Evolutionary conservation across 148 eudicot genomes (phyloP).

Genomic region (Simmondsia chinensis): DNA sequence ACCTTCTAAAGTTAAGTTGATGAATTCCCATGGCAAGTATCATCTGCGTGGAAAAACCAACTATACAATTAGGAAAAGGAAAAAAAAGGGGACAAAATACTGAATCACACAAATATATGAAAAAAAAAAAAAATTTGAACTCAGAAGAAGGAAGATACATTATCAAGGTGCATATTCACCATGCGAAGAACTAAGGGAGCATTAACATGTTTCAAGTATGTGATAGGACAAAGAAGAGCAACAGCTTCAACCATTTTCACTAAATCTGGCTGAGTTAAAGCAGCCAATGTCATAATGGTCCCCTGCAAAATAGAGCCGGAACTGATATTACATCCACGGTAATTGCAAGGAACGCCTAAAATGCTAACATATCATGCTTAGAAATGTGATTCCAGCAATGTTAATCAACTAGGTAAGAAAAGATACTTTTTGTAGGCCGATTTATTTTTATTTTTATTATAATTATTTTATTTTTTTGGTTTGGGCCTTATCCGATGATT

Average conservation of each 20-base stretch:
- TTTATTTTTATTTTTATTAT: no score
- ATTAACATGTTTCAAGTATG: constrained; percentile 76
- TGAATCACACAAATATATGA: not conserved
- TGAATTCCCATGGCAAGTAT: constrained; percentile 83
- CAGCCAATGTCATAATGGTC: constrained; percentile 91
- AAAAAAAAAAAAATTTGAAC: not conserved
- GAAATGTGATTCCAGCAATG: no score
- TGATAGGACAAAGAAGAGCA: constrained; percentile 89
- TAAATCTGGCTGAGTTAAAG: constrained; percentile 72
- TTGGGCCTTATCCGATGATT: no score
- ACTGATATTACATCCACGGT: no score
- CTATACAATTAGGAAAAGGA: not conserved
- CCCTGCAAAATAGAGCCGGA: constrained; percentile 61
- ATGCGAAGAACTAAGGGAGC: constrained; percentile 63
- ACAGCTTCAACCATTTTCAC: constrained; percentile 82
- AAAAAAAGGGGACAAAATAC: not conserved
- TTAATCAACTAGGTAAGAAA: no score
- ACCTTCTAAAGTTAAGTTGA: constrained; percentile 88
- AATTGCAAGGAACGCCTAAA: no score
- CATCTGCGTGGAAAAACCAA: constrained; percentile 32
- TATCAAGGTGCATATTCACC: constrained; percentile 71
- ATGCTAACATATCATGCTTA: no score
- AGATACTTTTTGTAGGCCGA: no score
- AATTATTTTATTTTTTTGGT: no score
- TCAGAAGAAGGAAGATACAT: constrained; percentile 37